phyloP scores from a whole-genome alignment of 2,329 filamentous ascomycete genomes.

The Ilyonectria sp. region DNA sequence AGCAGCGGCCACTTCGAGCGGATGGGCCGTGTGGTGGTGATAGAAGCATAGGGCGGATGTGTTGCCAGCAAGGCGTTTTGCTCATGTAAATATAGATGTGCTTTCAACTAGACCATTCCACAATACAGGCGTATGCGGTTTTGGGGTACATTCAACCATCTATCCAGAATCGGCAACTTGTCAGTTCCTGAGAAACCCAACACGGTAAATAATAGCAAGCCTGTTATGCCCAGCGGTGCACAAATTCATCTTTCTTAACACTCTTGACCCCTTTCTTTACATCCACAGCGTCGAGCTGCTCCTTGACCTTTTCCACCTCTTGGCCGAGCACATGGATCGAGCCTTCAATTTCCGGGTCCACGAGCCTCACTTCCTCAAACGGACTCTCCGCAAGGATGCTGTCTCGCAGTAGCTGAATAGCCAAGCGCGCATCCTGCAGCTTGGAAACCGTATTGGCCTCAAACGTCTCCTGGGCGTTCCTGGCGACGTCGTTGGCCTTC shows the following conservation, averaged over 20 bases:
- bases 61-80: constrained; percentile 24
- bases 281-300: constrained; percentile 57
- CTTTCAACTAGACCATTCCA: constrained; percentile 29
- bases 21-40: neutral
- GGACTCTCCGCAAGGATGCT: constrained; percentile 68
- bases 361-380: constrained; percentile 63
- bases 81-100: constrained; percentile 30
- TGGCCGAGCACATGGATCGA: constrained; percentile 63
- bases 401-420: constrained; percentile 65
- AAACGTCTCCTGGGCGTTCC: constrained; percentile 65
- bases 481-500: constrained; percentile 62
- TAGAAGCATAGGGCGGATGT: constrained; percentile 22
- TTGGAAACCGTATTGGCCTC: constrained; percentile 60
- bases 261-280: constrained; percentile 58
- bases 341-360: constrained; percentile 67
- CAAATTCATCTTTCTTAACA: constrained; percentile 64
- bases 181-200: neutral
- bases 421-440: constrained; percentile 63
- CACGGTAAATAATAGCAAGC: neutral
- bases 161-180: neutral
- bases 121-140: constrained; percentile 30
- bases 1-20: neutral
- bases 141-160: neutral
- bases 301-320: constrained; percentile 60
- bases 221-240: constrained; percentile 52